A percentile compares a stretch with the other conserved stretches of the same genome.
Conservation (phyloP, 176 grass and related monocot species). For the Musa beccarii region DNA sequence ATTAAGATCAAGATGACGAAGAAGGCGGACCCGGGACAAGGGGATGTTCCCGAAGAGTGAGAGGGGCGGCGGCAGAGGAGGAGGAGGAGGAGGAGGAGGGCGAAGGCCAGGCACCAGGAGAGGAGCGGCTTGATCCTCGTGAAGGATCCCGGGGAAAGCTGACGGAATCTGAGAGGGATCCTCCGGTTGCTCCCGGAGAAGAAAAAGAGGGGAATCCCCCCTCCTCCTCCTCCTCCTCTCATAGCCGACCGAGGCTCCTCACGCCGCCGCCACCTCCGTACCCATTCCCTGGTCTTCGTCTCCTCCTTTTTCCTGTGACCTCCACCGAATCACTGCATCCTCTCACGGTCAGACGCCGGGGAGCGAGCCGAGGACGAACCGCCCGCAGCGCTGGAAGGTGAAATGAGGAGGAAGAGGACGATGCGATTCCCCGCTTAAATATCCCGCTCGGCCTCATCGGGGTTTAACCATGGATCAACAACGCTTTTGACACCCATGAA, state of each 20-base stretch:
- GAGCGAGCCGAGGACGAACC: no score
- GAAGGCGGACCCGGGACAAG: neutral
- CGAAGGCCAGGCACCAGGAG: slow-evolving; percentile 23
- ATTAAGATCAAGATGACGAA: neutral
- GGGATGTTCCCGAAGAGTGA: neutral
- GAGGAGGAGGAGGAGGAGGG: slow-evolving; percentile 19
- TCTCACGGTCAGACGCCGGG: no score
- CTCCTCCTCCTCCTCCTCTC: neutral
- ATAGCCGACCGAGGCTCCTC: neutral
- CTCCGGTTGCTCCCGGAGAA: neutral
- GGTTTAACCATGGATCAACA: no score
- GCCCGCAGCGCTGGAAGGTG: no score
- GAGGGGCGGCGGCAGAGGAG: neutral
- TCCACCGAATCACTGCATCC: no score
- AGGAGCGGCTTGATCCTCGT: neutral
- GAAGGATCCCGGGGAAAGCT: neutral
- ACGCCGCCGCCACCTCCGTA: no score
- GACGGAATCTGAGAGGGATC: neutral
- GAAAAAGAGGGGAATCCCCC: neutral
- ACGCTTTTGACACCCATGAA: no score
- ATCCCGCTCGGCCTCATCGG: no score
- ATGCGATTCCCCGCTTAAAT: no score
- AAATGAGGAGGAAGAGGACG: no score
- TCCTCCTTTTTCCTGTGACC: no score
- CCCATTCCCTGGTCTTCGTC: no score